phyloP scores from a whole-genome alignment of 1,284 basidiomycete genomes.

The Malassezia furfur region DNA sequence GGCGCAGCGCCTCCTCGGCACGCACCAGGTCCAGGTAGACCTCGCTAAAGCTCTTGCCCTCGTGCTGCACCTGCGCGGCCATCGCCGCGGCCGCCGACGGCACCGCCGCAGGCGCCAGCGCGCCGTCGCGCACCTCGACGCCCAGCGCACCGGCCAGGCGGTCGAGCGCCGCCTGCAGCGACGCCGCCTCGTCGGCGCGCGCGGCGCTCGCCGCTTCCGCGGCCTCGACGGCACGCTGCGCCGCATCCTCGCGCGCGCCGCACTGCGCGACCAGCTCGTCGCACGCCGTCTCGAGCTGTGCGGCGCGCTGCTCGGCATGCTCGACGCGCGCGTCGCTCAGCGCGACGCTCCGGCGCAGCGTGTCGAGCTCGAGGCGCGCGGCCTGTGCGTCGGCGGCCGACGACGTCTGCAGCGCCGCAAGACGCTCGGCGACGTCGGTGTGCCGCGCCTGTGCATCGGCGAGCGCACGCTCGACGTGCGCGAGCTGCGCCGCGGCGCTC shows the following conservation, averaged over 20 bases:
- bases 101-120: neutral
- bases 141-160: constrained; percentile 41
- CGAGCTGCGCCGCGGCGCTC: constrained; percentile 59
- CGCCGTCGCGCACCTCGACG: constrained; percentile 23
- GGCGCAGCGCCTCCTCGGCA: constrained; percentile 69
- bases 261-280: constrained; percentile 61
- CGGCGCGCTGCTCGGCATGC: constrained; percentile 65
- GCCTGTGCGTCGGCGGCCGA: constrained; percentile 69
- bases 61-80: constrained; percentile 59
- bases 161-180: constrained; percentile 39
- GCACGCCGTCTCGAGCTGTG: constrained; percentile 68
- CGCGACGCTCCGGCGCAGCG: constrained; percentile 61
- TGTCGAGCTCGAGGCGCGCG: constrained; percentile 64
- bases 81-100: constrained; percentile 6
- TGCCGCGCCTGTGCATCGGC: constrained; percentile 60
- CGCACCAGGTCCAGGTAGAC: constrained; percentile 78
- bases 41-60: constrained; percentile 76
- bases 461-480: constrained; percentile 62
- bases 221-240: constrained; percentile 61
- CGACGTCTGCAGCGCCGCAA: constrained; percentile 62
- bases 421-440: constrained; percentile 60
- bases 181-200: constrained; percentile 49
- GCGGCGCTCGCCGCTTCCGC: constrained; percentile 49
- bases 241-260: constrained; percentile 58
- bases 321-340: constrained; percentile 75